phyloP scores from a whole-genome alignment of 306 rosid species.

The Gastrolobium bilobum region DNA sequence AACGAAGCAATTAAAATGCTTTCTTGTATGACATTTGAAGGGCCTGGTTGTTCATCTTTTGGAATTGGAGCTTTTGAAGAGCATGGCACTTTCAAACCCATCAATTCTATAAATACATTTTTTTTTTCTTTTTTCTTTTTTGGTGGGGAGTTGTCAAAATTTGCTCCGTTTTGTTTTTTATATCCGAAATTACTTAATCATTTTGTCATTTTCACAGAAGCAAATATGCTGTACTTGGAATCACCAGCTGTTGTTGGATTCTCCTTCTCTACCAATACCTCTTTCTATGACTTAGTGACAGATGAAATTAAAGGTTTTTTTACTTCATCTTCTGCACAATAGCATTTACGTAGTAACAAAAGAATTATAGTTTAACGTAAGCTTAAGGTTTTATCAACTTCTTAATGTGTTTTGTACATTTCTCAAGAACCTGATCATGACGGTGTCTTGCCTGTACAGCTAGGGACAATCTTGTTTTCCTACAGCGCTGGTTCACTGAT shows the following conservation, averaged over 20 bases:
- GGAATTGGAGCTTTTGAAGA: conserved; percentile 68
- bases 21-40: conserved; percentile 33
- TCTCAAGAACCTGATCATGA: not conserved
- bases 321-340: not conserved
- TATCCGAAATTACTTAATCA: not conserved
- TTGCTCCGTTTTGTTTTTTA: too few species aligned
- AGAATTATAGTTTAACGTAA: not conserved
- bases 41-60: conserved; percentile 66
- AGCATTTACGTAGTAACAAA: not conserved
- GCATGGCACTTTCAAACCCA: conserved; percentile 69
- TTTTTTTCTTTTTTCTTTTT: too few species aligned
- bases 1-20: not conserved
- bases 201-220: conserved; percentile 37
- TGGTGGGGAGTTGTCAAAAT: too few species aligned
- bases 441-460: conserved; percentile 38
- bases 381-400: not conserved
- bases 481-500: conserved; percentile 55
- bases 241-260: conserved; percentile 79
- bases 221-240: conserved; percentile 42
- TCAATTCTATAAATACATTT: conserved; percentile 10
- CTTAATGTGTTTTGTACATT: not conserved
- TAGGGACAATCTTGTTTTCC: conserved; percentile 33
- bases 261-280: conserved; percentile 61
- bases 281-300: conserved; percentile 53
- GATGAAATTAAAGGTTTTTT: conserved; percentile 61